phyloP scores from a whole-genome alignment of 2,329 filamentous ascomycete species.

The Myriosclerotinia curreyana region DNA sequence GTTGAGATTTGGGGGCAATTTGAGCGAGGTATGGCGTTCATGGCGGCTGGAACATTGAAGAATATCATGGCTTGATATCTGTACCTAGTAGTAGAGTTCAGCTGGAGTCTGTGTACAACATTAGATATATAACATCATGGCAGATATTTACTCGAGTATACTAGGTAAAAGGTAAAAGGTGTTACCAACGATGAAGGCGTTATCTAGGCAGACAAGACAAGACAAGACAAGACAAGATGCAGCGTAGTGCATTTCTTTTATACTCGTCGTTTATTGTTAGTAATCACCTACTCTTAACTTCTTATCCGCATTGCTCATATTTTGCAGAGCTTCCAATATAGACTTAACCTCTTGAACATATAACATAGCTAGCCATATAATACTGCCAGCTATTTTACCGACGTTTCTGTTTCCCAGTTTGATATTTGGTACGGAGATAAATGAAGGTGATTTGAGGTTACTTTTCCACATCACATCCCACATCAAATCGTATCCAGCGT shows the following conservation, averaged over 20 bases:
- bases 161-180: background rate
- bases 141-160: background rate
- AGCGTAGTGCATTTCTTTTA: no score
- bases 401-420: background rate
- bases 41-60: slow-evolving; percentile 12
- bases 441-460: slow-evolving; percentile 5
- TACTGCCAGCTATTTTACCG: background rate
- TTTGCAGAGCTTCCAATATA: background rate
- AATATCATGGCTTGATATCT: slow-evolving; percentile 12
- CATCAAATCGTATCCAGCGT: slow-evolving; percentile 3
- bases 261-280: background rate
- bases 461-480: slow-evolving; percentile 5
- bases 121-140: background rate
- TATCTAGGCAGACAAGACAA: background rate
- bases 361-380: background rate
- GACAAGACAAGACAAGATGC: background rate
- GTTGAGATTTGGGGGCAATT: slow-evolving; percentile 13
- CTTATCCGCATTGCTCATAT: background rate
- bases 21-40: background rate
- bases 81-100: slow-evolving; percentile 8
- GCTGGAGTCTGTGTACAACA: slow-evolving; percentile 13
- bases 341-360: background rate
- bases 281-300: background rate
- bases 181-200: slow-evolving; percentile 4
- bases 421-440: background rate